Base-by-base conservation (phyloP, 805 yeast genomes). In the Candida krabiensis region DNA sequence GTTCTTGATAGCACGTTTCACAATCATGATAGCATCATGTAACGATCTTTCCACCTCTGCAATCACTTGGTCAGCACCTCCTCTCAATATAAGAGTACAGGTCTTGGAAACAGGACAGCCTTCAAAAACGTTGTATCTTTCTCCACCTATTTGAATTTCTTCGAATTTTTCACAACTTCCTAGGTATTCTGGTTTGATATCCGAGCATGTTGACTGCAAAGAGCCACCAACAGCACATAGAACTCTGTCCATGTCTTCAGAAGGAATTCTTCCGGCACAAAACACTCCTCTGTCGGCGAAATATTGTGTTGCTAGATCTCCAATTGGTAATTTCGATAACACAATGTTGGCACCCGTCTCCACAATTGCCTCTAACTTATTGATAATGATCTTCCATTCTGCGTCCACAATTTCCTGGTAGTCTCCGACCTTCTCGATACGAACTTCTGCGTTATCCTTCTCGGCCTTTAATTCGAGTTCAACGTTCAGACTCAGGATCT, bases 11-110 rank as follows among this genome's bases (percentile, higher is more conserved):
- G 98, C 95, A 54, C 99, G 77, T 67, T 90, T 91, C 31, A 91
- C 98, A 61, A 93, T 90, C 99, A 91, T 91, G 35, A 93, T 88
- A 35, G 99, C 99, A 67, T 93, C 99, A 59, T 93, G 98, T 50
- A 93, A 72, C 2, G 98, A 91, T 64, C 99, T 78, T 63, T 93
- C 99, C 18, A 93, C 97, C 70, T 93, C 99, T 28, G 96, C 96
- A 61, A 93, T 91, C 36, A 93, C 96, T 72, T 93, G 99, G 56
- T 88, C 96, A 13, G 98, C 96, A 52, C 99, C 99, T 49, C 99
- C 99, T 65, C 99, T 80, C 57, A 93, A 73, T 28, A 93, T 71
- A 52, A 93, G 71, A 2, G 99, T 93, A 69, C 97, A 90, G 0
- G 99, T 90, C 65, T 84, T 84, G 26, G 97, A 86, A 64, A 80